Conservation (phyloP, 345 rosid species). For the Eucalyptus sp. region DNA sequence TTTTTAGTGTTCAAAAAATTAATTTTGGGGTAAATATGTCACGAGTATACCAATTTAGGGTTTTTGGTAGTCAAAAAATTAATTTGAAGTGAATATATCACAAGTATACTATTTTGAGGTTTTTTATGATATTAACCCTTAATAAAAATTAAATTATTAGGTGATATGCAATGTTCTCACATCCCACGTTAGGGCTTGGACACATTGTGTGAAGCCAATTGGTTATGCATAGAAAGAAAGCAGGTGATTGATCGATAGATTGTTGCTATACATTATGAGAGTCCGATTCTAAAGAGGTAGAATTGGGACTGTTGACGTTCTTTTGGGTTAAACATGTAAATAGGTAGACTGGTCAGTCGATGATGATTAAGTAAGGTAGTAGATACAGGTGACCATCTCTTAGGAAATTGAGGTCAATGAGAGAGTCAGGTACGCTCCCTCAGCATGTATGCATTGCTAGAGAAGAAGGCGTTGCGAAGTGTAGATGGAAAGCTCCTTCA, state of each 20-base stretch:
- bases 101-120: fast-evolving
- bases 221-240: background rate
- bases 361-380: no score
- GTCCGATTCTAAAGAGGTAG: fast-evolving
- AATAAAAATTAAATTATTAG: no score
- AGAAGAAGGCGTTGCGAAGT: background rate
- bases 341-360: background rate
- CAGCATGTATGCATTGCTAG: background rate
- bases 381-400: background rate
- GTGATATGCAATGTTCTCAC: background rate
- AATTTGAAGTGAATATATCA: fast-evolving
- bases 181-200: fast-evolving
- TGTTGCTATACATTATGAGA: background rate
- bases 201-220: background rate
- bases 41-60: fast-evolving
- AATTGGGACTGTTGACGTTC: fast-evolving
- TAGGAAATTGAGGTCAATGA: background rate
- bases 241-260: background rate
- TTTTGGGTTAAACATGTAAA: background rate
- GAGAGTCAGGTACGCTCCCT: background rate
- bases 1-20: no score
- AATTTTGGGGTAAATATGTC: fast-evolving
- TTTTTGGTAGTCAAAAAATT: no score
- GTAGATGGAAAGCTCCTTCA: background rate
- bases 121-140: fast-evolving